Base-by-base conservation (phyloP, 2,329 filamentous ascomycete genomes). In the Capronia coronata region DNA sequence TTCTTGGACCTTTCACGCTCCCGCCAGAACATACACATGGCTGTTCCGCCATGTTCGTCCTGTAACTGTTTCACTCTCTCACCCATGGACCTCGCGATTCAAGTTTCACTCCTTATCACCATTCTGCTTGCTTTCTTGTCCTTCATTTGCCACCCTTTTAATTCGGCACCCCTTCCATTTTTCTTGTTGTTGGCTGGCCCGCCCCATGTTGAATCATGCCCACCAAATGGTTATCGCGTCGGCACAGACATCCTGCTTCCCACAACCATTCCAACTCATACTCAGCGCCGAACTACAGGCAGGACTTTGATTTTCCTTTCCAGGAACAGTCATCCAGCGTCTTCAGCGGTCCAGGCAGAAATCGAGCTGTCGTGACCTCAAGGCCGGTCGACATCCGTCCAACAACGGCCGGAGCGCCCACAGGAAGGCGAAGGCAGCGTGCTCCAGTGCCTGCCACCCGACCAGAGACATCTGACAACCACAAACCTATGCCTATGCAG, bases 221-320 rank as follows among this genome's bases (percentile, higher is more conserved):
- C 22, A 52, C 51, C 11, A 53, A 48, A 34, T 56, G 54, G 54
- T 42, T 54, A 18, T 54, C 54, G 16, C 38, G 50, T 44, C 51
- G 54, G 14, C 49, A 54, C 40, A 27, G 48, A 22, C 49, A 56
- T 41, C 47, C 48, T 43, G 10, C 32, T 23, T 43, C 48, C 46
- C 43, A 49, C 22, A 25, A 46, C 43, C 40, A 43, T 35, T 46
- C 42, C 9, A 43, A 50, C 49, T 45, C 45, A 21, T 42, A 46
- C 11, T 10, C 38, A 19, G 27, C 30, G 21, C 21, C 48, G 32
- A 54, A 40, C 22, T 6, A 18, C 6, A 44, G 25, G 19, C 37
- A 47, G 41, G 55, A 51, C 21, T 55, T 60, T 49, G 56, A 60
- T 50, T 57, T 57, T 43, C 53, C 54, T 38, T 60, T 58, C 42